phyloP scores from a whole-genome alignment of 108 stramenopile genomes.

The Nitzschia inconspicua region DNA sequence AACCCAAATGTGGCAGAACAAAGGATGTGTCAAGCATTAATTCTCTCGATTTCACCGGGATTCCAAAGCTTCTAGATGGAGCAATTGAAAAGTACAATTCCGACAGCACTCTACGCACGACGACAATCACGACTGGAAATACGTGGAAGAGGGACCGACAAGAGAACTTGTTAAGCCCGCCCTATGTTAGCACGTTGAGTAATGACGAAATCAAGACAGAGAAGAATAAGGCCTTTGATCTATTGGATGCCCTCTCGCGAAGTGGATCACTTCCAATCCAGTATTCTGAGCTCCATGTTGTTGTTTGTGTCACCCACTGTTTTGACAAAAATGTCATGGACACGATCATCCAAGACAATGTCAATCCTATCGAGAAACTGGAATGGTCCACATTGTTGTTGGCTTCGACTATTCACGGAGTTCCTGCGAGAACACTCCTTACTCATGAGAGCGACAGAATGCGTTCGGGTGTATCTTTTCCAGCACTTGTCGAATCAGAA shows the following conservation, averaged over 20 bases:
- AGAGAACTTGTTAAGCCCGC: slow-evolving; percentile 41
- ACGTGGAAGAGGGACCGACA: slow-evolving; percentile 53
- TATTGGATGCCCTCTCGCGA: slow-evolving; percentile 80
- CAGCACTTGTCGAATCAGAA: slow-evolving; percentile 16
- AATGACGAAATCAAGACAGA: slow-evolving; percentile 36
- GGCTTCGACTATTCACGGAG: slow-evolving; percentile 54
- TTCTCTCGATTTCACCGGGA: slow-evolving; percentile 49
- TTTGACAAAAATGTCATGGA: slow-evolving; percentile 80
- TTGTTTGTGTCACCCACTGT: slow-evolving; percentile 82
- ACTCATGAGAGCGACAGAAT: background rate
- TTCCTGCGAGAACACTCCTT: slow-evolving; percentile 2
- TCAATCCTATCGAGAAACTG: slow-evolving; percentile 86
- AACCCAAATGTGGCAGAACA: background rate
- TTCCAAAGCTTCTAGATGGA: slow-evolving; percentile 64
- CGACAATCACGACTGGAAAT: slow-evolving; percentile 48
- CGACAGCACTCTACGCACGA: slow-evolving; percentile 57
- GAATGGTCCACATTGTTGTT: slow-evolving; percentile 75
- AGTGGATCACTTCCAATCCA: slow-evolving; percentile 74
- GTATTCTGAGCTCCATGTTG: slow-evolving; percentile 73
- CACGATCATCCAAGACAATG: slow-evolving; percentile 76
- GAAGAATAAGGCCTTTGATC: slow-evolving; percentile 80
- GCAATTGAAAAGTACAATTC: slow-evolving; percentile 48
- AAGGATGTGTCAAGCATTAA: background rate
- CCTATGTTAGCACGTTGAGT: slow-evolving; percentile 1
- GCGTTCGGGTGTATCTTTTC: slow-evolving; percentile 13